Evolutionary conservation across 2,329 filamentous ascomycete genomes (phyloP).

Genomic region (Didymella pinodella): DNA sequence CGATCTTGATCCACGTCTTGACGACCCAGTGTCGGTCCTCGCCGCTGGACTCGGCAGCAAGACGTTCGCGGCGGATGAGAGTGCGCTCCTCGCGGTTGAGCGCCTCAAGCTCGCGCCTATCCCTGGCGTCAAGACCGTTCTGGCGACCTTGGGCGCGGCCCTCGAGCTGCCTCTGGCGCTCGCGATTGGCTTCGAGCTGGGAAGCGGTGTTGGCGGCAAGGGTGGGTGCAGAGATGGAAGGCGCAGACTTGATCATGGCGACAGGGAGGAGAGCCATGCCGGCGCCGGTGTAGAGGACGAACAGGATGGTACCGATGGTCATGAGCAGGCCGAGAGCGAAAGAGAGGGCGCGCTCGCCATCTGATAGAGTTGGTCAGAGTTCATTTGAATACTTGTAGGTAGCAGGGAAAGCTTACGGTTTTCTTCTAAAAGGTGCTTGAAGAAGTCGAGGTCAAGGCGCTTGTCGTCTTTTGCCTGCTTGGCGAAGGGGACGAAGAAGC

Average conservation of each 20-base stretch:
- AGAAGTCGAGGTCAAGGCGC: conserved; percentile 87
- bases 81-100: conserved; percentile 91
- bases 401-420: conserved; percentile 67
- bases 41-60: conserved; percentile 82
- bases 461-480: conserved; percentile 67
- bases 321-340: conserved; percentile 91
- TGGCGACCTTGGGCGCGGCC: conserved; percentile 79
- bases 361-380: conserved; percentile 49
- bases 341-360: conserved; percentile 89
- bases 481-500: conserved; percentile 90
- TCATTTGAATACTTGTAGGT: background rate
- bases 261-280: conserved; percentile 90
- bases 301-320: conserved; percentile 84
- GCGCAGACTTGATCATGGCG: conserved; percentile 89
- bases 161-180: conserved; percentile 90
- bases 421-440: conserved; percentile 81
- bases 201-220: conserved; percentile 78
- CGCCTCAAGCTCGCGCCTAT: conserved; percentile 85
- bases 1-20: conserved; percentile 78
- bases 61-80: conserved; percentile 83
- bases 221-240: conserved; percentile 82
- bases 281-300: conserved; percentile 85
- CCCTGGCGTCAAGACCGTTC: conserved; percentile 80
- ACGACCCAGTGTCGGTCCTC: conserved; percentile 79
- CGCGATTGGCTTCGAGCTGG: conserved; percentile 85